Percentiles rank a stretch among this genome's conserved stretches.
These are phyloP conservation scores for Mucor saturninus DNA, from an alignment of 371 early-diverging fungal species.

Conservation along the genomic window DNA sequence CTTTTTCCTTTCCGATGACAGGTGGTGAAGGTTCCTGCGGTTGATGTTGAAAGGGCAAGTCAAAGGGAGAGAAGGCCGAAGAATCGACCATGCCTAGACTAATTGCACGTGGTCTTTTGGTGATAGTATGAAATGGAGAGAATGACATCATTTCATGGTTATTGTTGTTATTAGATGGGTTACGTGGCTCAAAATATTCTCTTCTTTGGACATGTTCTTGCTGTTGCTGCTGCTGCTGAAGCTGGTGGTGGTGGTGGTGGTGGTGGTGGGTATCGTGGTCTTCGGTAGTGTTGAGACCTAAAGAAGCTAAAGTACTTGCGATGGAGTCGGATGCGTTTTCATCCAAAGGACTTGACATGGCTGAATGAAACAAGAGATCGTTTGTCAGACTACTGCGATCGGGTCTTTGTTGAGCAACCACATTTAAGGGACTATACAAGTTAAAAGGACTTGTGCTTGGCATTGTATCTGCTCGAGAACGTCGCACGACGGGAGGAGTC, in stretches of 20 bases:
- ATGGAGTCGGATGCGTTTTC: constrained; percentile 39
- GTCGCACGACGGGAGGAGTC: constrained; percentile 14
- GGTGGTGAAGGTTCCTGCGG: constrained; percentile 5
- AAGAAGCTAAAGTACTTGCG: constrained; percentile 52
- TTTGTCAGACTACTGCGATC: constrained; percentile 3
- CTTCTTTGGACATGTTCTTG: constrained; percentile 22
- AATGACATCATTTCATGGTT: constrained; percentile 6
- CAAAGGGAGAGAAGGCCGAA: neutral
- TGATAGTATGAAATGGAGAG: constrained; percentile 10
- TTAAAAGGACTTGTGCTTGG: constrained; percentile 27
- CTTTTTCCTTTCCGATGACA: no score
- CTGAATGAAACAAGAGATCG: neutral
- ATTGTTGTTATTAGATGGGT: constrained; percentile 13
- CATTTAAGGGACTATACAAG: neutral
- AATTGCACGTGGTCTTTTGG: constrained; percentile 41
- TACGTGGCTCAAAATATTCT: constrained; percentile 4
- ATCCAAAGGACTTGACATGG: constrained; percentile 25
- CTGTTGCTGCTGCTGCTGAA: neutral
- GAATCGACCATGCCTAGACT: constrained; percentile 48
- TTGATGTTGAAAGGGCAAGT: constrained; percentile 12
- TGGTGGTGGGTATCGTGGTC: neutral
- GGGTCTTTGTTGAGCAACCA: constrained; percentile 21
- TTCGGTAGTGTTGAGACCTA: constrained; percentile 32
- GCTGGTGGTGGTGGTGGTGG: no score
- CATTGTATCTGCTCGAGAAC: constrained; percentile 55